Conservation (phyloP, 2,329 filamentous ascomycete genomes). For the Hypoxylon sp. region DNA sequence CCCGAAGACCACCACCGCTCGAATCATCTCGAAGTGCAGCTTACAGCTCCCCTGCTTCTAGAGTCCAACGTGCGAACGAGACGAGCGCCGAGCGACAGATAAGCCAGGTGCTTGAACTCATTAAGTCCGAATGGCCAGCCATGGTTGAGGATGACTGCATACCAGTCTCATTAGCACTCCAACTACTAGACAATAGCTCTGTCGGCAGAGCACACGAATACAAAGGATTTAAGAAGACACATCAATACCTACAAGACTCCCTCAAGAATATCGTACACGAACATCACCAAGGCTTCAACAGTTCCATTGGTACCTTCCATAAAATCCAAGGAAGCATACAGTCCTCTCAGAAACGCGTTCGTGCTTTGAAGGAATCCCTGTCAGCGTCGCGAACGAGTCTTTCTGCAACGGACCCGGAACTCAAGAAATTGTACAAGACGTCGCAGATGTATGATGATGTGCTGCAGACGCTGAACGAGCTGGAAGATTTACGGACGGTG, state of each 20-base stretch:
- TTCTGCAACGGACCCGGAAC: conserved; percentile 84
- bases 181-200: conserved; percentile 92
- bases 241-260: conserved; percentile 88
- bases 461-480: conserved; percentile 80
- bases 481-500: conserved; percentile 87
- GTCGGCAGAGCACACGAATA: conserved; percentile 91
- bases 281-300: conserved; percentile 99
- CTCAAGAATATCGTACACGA: conserved; percentile 97
- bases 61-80: conserved; percentile 41
- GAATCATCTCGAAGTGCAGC: conserved; percentile 43
- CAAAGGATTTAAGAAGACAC: conserved; percentile 81
- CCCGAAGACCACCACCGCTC: conserved; percentile 46
- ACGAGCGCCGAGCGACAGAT: conserved; percentile 66
- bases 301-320: conserved; percentile 97
- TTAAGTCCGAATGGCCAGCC: conserved; percentile 88
- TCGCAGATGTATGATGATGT: conserved; percentile 93
- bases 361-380: conserved; percentile 83
- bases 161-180: conserved; percentile 92
- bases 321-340: conserved; percentile 97
- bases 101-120: conserved; percentile 76
- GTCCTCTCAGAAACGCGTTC: conserved; percentile 84
- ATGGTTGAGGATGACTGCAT: conserved; percentile 91
- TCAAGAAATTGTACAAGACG: conserved; percentile 86
- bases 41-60: conserved; percentile 38
- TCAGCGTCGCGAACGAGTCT: conserved; percentile 81